Conservation (phyloP, 192 early-diverging fungal species). For the Spizellomyces punctatus region DNA sequence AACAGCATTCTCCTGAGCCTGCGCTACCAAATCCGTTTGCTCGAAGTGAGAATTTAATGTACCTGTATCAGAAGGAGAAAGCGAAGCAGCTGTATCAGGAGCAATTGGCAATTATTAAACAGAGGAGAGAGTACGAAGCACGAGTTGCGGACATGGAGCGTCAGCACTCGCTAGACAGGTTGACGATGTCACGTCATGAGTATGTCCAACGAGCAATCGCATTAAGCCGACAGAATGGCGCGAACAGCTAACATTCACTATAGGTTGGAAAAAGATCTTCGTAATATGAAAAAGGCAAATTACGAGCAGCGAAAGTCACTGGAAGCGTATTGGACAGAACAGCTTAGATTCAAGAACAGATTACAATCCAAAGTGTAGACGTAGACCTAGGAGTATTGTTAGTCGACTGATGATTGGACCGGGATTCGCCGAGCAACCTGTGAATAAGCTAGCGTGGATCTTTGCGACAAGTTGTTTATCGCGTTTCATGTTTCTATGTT, state of each 20-base stretch:
- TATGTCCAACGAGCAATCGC: slow-evolving; percentile 21
- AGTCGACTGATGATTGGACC: too few species aligned
- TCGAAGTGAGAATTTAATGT: slow-evolving; percentile 49
- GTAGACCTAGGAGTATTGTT: background rate
- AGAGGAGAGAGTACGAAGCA: slow-evolving; percentile 41
- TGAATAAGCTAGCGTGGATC: background rate
- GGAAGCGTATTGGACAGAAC: slow-evolving; percentile 40
- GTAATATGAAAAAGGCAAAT: slow-evolving; percentile 33
- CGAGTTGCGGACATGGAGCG: slow-evolving; percentile 47
- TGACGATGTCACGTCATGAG: slow-evolving; percentile 46
- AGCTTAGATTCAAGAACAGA: slow-evolving; percentile 28
- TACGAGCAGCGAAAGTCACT: slow-evolving; percentile 31
- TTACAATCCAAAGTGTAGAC: background rate
- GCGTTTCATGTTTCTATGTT: background rate
- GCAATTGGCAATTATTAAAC: slow-evolving; percentile 49
- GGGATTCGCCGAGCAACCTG: too few species aligned
- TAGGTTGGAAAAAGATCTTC: slow-evolving; percentile 45
- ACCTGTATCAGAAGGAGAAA: slow-evolving; percentile 53
- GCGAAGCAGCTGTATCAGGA: slow-evolving; percentile 55
- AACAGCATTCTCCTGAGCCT: slow-evolving; percentile 8
- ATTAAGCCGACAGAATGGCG: background rate
- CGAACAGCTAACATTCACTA: background rate
- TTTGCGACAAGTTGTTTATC: background rate
- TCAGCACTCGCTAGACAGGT: slow-evolving; percentile 28
- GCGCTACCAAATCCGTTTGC: slow-evolving; percentile 44